Evolutionary conservation across 2,329 filamentous ascomycete species (phyloP).

Genomic region (Sarocladium kiliense): DNA sequence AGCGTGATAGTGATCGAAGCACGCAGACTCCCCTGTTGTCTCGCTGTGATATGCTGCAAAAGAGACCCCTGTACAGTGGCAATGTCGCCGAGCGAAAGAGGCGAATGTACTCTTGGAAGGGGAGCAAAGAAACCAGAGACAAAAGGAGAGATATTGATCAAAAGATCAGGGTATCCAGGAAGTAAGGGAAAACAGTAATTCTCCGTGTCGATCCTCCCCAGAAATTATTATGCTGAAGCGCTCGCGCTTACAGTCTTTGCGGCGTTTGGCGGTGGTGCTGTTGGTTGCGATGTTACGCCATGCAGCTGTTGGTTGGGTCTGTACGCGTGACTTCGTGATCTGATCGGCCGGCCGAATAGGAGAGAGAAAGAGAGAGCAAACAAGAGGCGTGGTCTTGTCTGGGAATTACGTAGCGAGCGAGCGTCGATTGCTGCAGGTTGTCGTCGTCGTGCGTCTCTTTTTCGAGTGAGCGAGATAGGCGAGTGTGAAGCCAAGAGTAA

Average conservation of each 20-base stretch:
- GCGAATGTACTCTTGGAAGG: neutral
- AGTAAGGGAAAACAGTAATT: neutral
- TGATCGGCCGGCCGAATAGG: conserved; percentile 2
- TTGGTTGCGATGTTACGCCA: neutral
- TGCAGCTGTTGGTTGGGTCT: neutral
- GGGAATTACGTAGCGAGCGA: neutral
- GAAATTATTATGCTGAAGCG: neutral
- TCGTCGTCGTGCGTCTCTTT: neutral
- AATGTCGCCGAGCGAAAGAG: neutral
- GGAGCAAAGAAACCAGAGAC: neutral
- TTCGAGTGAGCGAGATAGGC: neutral
- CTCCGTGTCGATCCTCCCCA: neutral
- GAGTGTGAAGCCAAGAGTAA: neutral
- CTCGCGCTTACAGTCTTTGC: neutral
- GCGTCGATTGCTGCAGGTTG: neutral
- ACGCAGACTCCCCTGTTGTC: too few species aligned
- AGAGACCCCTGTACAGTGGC: neutral
- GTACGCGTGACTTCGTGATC: conserved; percentile 1
- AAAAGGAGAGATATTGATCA: neutral
- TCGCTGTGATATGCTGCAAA: conserved; percentile 3
- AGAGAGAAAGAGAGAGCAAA: neutral
- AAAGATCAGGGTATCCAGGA: neutral
- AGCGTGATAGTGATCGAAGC: neutral
- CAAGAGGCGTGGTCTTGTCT: neutral
- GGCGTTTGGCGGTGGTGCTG: neutral